phyloP scores from a whole-genome alignment of 2,329 filamentous ascomycete genomes.

The Byssochlamys sp. region DNA sequence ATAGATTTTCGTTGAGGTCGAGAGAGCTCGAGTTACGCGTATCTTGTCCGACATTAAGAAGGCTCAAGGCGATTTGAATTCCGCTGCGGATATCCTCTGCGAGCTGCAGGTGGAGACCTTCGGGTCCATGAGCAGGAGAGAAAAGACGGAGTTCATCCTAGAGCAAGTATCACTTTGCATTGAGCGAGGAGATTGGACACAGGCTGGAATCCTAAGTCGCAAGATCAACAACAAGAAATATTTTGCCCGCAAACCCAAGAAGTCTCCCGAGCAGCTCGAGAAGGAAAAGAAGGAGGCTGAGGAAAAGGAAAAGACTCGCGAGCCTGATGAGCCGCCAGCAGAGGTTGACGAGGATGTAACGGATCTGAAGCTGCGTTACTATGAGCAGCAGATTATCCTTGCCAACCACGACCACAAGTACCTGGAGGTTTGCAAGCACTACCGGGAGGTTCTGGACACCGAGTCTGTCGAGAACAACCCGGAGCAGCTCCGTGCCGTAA shows the following conservation, averaged over 20 bases:
- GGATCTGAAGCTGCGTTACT: conserved; percentile 88
- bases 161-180: conserved; percentile 92
- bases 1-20: conserved; percentile 95
- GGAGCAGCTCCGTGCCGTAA: conserved; percentile 71
- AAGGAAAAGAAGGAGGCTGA: conserved; percentile 80
- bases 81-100: conserved; percentile 85
- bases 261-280: conserved; percentile 76
- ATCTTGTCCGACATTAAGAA: conserved; percentile 98
- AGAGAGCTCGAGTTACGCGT: conserved; percentile 87
- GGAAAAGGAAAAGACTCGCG: conserved; percentile 64
- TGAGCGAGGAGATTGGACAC: conserved; percentile 89
- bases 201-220: conserved; percentile 82
- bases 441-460: conserved; percentile 90
- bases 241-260: conserved; percentile 80
- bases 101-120: conserved; percentile 98
- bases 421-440: conserved; percentile 94
- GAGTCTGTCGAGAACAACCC: conserved; percentile 88
- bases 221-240: conserved; percentile 97
- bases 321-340: conserved; percentile 65
- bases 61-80: conserved; percentile 79
- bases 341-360: conserved; percentile 82
- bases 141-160: conserved; percentile 98
- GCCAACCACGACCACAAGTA: conserved; percentile 98
- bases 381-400: conserved; percentile 91
- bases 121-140: conserved; percentile 89